These are phyloP conservation scores for Symbiodinium natans DNA, from an alignment of 73 alveolate species.

Conservation along the genomic window DNA sequence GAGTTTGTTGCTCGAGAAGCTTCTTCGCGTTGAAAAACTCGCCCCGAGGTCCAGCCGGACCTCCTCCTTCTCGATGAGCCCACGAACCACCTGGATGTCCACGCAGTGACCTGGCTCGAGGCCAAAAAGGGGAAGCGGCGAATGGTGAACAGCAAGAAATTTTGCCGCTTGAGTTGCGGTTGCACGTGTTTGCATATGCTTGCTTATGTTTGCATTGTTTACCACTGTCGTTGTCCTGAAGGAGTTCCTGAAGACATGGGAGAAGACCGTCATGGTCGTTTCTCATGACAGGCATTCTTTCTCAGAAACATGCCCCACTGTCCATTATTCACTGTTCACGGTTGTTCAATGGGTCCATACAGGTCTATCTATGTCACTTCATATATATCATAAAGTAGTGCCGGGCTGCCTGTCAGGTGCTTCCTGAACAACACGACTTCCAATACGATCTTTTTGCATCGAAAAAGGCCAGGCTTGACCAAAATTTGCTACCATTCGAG, in stretches of 20 bases:
- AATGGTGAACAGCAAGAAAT: not conserved
- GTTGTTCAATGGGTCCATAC: no score
- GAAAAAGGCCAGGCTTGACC: slow-evolving; percentile 52
- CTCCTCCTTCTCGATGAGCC: slow-evolving; percentile 98
- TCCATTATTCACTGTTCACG: no score
- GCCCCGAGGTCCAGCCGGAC: slow-evolving; percentile 97
- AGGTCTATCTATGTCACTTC: no score
- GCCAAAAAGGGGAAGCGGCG: not conserved
- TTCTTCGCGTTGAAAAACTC: not conserved
- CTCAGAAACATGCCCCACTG: not conserved
- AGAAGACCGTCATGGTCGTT: slow-evolving; percentile 90
- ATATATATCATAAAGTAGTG: no score
- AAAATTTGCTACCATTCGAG: not conserved
- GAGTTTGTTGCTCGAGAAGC: not conserved
- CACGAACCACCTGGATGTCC: slow-evolving; percentile 98
- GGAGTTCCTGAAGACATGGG: slow-evolving; percentile 91
- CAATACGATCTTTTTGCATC: slow-evolving; percentile 87
- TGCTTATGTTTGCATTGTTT: no score
- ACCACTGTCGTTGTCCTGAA: not conserved
- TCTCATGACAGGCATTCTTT: slow-evolving; percentile 66
- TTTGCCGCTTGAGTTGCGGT: not conserved
- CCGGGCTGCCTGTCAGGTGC: slow-evolving; percentile 63
- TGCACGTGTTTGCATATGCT: no score
- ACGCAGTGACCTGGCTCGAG: slow-evolving; percentile 99
- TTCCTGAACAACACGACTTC: slow-evolving; percentile 94